Conservation (phyloP, 1,284 basidiomycete genomes). For the Veloporphyrellus conicus region DNA sequence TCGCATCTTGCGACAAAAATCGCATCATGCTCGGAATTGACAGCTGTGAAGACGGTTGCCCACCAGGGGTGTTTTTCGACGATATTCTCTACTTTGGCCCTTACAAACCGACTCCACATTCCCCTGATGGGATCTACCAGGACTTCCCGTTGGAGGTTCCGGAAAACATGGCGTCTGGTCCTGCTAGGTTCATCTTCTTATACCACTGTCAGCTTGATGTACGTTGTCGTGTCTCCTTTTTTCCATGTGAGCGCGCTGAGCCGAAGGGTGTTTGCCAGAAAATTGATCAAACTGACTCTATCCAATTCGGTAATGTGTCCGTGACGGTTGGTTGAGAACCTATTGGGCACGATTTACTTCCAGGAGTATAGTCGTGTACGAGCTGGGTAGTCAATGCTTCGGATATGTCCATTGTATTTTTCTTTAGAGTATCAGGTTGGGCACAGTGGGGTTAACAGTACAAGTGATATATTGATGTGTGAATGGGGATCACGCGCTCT, state of each 20-base stretch:
- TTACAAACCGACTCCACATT: constrained; percentile 24
- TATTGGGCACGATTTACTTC: too few species aligned
- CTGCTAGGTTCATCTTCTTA: constrained; percentile 13
- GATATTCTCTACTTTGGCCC: constrained; percentile 28
- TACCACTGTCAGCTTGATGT: background rate
- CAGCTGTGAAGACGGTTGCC: constrained; percentile 25
- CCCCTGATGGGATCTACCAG: constrained; percentile 27
- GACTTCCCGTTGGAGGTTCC: constrained; percentile 28
- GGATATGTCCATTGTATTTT: too few species aligned
- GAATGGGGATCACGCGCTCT: too few species aligned
- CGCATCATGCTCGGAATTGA: constrained; percentile 28
- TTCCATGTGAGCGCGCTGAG: background rate
- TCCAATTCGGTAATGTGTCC: too few species aligned
- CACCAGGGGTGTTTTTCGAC: constrained; percentile 25
- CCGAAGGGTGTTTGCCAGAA: background rate
- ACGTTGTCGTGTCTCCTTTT: background rate
- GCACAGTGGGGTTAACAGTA: too few species aligned
- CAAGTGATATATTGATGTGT: too few species aligned
- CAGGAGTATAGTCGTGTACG: too few species aligned
- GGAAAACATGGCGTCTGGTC: constrained; percentile 9
- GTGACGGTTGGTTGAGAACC: too few species aligned
- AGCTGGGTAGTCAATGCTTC: too few species aligned
- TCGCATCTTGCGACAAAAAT: constrained; percentile 23
- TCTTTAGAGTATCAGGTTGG: too few species aligned
- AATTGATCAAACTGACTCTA: too few species aligned